These are phyloP conservation scores for Cephalotrichum gorgonifer DNA, from an alignment of 2,329 filamentous ascomycete species.

Conservation along the genomic window DNA sequence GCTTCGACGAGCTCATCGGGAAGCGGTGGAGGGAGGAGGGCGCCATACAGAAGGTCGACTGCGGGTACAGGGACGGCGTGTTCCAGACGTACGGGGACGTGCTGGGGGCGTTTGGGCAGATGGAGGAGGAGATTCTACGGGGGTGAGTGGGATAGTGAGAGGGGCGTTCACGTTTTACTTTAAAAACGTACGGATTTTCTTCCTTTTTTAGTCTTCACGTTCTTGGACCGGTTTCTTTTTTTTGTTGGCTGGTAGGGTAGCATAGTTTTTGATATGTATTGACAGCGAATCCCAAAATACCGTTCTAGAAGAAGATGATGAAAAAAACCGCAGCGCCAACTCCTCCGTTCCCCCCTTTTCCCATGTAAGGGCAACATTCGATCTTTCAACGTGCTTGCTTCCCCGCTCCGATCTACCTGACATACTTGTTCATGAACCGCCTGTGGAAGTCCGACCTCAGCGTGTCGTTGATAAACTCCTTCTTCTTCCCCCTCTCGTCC, in stretches of 20 bases:
- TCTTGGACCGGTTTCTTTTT: too few relatives aligned
- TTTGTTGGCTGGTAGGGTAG: neutral
- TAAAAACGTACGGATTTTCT: too few relatives aligned
- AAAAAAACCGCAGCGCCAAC: constrained; percentile 3
- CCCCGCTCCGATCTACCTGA: constrained; percentile 38
- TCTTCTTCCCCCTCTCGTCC: constrained; percentile 77
- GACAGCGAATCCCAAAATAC: neutral
- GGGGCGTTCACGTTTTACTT: neutral
- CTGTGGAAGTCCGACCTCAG: constrained; percentile 95
- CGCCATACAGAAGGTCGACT: constrained; percentile 71
- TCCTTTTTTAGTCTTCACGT: too few relatives aligned
- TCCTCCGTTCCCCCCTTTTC: neutral
- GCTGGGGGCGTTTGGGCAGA: constrained; percentile 63
- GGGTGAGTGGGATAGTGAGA: constrained; percentile 8
- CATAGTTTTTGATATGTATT: neutral
- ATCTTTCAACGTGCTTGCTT: too few relatives aligned
- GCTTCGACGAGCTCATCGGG: constrained; percentile 81
- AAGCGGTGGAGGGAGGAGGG: constrained; percentile 75
- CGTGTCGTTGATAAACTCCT: constrained; percentile 95
- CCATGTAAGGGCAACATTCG: neutral
- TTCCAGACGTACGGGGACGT: constrained; percentile 73
- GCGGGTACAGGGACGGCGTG: constrained; percentile 64
- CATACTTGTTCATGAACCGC: constrained; percentile 77
- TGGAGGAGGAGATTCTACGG: constrained; percentile 57
- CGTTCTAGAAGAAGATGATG: too few relatives aligned